phyloP scores from a whole-genome alignment of 2,329 filamentous ascomycete genomes.

The Beauveria brongniartii region DNA sequence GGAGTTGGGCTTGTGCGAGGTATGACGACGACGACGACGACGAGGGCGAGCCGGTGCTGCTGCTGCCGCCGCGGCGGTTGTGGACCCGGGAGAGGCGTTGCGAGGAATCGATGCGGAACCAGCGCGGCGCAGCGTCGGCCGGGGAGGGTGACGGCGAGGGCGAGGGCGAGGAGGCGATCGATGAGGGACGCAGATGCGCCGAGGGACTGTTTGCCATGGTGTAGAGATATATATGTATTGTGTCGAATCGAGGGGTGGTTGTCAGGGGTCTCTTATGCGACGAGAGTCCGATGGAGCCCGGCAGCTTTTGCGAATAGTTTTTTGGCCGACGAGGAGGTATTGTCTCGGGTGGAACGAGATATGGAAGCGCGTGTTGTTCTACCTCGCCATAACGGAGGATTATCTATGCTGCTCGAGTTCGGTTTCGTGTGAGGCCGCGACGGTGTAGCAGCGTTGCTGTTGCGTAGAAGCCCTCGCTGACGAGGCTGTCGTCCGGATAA shows the following conservation, averaged over 20 bases:
- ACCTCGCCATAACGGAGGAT: background rate
- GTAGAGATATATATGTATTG: background rate
- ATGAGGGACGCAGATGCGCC: constrained; percentile 15
- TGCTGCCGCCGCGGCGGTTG: background rate
- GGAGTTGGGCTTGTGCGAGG: background rate
- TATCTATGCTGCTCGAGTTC: background rate
- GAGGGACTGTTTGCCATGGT: constrained; percentile 33
- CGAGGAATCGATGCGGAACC: constrained; percentile 22
- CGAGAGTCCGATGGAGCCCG: background rate
- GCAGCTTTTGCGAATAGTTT: background rate
- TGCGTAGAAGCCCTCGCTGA: background rate
- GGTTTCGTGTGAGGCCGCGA: background rate
- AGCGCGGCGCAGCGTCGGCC: constrained; percentile 28
- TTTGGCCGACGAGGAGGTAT: too few species aligned
- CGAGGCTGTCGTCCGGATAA: background rate
- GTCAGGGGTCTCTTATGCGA: background rate
- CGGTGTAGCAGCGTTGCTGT: background rate
- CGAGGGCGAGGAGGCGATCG: constrained; percentile 23
- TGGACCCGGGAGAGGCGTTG: constrained; percentile 31
- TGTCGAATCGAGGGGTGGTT: background rate
- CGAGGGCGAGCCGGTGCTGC: background rate
- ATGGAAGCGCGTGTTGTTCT: background rate
- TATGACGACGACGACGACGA: background rate
- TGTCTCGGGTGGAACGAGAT: too few species aligned
- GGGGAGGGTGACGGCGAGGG: constrained; percentile 21